Evolutionary conservation across 306 rosid genomes (phyloP).

Genomic region (Cucurbita moschata): DNA sequence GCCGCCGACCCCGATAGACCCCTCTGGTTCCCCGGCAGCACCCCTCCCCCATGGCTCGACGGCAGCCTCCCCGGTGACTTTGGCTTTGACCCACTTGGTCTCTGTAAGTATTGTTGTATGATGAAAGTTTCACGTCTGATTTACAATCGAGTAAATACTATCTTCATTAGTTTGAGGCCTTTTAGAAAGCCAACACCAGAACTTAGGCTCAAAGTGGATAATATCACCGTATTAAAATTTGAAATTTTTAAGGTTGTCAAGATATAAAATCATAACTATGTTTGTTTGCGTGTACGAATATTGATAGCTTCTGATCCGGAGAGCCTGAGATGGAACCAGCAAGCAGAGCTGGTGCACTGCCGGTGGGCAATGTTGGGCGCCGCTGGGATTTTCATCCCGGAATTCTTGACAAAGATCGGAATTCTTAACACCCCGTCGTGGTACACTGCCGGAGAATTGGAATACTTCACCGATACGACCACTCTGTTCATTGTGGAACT

Average conservation of each 20-base stretch:
- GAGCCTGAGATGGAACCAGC: slow-evolving; percentile 49
- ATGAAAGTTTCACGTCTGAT: no score
- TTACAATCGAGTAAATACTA: no score
- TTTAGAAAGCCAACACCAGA: no score
- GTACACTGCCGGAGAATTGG: slow-evolving; percentile 55
- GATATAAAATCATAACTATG: neutral
- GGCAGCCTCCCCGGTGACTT: slow-evolving; percentile 78
- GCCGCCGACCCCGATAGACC: slow-evolving; percentile 54
- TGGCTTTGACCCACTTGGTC: slow-evolving; percentile 74
- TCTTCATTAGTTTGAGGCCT: no score
- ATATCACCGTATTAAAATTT: no score
- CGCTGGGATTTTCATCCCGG: slow-evolving; percentile 69
- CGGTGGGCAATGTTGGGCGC: slow-evolving; percentile 78
- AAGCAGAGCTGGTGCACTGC: slow-evolving; percentile 60
- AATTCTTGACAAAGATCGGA: slow-evolving; percentile 55
- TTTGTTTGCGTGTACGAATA: neutral
- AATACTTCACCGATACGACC: slow-evolving; percentile 65
- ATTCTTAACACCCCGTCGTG: slow-evolving; percentile 57
- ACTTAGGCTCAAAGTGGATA: no score
- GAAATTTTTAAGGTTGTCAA: no score
- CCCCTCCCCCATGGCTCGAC: slow-evolving; percentile 65
- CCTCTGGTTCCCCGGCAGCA: slow-evolving; percentile 67
- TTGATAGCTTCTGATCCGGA: slow-evolving; percentile 53
- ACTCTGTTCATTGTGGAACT: slow-evolving; percentile 53
- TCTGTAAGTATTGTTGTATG: slow-evolving; percentile 15